Conservation (phyloP, 108 stramenopile genomes). For the Stephanodiscus triporus region DNA sequence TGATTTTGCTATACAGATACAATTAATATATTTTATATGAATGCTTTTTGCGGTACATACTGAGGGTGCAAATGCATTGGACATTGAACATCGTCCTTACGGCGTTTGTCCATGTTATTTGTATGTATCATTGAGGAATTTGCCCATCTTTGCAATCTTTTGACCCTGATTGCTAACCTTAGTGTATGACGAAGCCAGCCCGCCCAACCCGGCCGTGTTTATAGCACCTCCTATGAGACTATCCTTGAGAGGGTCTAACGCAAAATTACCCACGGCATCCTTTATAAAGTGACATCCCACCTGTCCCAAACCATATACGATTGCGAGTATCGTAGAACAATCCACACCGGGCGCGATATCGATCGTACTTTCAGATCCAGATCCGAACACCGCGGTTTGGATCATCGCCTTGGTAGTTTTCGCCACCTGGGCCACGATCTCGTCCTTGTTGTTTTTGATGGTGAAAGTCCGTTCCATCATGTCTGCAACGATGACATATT, state of each 20-base stretch:
- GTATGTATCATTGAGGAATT: conserved; percentile 39
- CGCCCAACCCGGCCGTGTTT: conserved; percentile 38
- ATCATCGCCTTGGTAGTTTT: conserved; percentile 53
- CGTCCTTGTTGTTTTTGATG: conserved; percentile 43
- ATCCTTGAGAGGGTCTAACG: conserved; percentile 47
- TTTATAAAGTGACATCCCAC: conserved; percentile 48
- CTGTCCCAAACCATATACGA: conserved; percentile 45
- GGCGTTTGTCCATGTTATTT: background rate
- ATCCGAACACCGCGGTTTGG: conserved; percentile 48
- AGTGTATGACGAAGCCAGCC: conserved; percentile 21
- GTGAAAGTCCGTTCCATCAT: conserved; percentile 56
- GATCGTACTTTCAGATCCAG: conserved; percentile 49
- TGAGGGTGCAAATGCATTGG: too few relatives aligned
- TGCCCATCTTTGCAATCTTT: conserved; percentile 20
- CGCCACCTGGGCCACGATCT: conserved; percentile 45
- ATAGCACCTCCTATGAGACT: conserved; percentile 19
- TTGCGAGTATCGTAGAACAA: conserved; percentile 47
- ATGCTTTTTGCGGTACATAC: too few relatives aligned
- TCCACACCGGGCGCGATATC: conserved; percentile 56
- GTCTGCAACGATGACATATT: conserved; percentile 38
- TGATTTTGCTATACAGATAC: background rate
- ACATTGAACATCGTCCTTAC: background rate
- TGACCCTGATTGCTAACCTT: conserved; percentile 23
- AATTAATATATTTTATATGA: too few relatives aligned
- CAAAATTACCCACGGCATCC: conserved; percentile 40